Conservation (phyloP, 371 early-diverging fungal species). For the Nematocida displodere region DNA sequence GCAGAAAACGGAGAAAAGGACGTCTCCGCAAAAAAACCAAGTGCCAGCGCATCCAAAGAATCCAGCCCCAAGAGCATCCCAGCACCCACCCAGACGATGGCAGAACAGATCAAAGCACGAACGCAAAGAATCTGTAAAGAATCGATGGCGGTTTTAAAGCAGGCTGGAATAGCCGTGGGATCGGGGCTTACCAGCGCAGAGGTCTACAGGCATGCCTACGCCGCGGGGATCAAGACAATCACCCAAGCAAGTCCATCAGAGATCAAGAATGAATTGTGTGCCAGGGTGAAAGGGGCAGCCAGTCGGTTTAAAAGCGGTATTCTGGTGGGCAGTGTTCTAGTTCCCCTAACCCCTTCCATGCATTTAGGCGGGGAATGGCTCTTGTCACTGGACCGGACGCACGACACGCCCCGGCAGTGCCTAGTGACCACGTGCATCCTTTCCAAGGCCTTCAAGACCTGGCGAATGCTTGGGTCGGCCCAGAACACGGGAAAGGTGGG, state of each 20-base stretch:
- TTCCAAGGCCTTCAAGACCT: constrained; percentile 3
- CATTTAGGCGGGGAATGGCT: constrained; percentile 35
- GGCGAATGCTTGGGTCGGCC: constrained; percentile 23
- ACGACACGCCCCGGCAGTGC: not conserved
- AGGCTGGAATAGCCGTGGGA: no score
- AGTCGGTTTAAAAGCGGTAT: constrained; percentile 12
- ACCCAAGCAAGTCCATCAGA: not conserved
- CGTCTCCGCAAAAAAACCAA: not conserved
- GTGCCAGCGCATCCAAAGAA: not conserved
- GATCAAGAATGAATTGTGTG: not conserved
- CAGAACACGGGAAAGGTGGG: constrained; percentile 32
- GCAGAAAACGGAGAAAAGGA: not conserved
- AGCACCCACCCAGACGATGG: no score
- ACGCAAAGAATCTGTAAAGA: no score
- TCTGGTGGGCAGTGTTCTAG: constrained; percentile 1
- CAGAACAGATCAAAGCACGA: no score
- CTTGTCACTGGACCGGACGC: not conserved
- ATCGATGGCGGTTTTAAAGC: not conserved
- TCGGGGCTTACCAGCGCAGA: no score
- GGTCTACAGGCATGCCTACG: no score
- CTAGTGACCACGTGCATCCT: constrained; percentile 12
- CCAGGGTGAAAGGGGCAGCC: not conserved
- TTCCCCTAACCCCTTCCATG: constrained; percentile 1
- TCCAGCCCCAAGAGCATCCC: not conserved
- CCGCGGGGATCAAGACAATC: not conserved